phyloP scores from a whole-genome alignment of 345 rosid species.

The Murraya koenigii region DNA sequence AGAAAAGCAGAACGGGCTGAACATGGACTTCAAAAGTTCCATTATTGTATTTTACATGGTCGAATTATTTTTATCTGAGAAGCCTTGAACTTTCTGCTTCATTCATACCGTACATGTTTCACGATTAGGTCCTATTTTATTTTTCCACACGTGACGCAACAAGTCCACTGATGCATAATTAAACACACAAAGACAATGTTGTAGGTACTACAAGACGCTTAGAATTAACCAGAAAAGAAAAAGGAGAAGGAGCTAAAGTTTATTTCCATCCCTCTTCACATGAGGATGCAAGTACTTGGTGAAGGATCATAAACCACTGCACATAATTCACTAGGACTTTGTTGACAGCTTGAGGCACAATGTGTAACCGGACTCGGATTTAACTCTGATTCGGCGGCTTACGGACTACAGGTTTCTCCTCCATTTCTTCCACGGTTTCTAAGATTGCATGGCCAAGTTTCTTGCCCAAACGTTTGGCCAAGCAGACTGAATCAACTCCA shows the following conservation, averaged over 20 bases:
- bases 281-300: neutral
- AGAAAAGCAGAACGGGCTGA: too few relatives aligned
- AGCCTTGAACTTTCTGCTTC: neutral
- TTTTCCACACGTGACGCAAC: too few relatives aligned
- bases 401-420: neutral
- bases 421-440: constrained; percentile 1
- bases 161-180: neutral
- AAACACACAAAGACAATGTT: neutral
- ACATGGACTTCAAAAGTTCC: too few relatives aligned
- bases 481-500: constrained; percentile 12
- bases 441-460: constrained; percentile 12
- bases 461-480: constrained; percentile 9
- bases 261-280: neutral
- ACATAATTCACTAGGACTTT: neutral
- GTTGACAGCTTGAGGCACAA: neutral
- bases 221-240: neutral
- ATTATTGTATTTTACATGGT: neutral
- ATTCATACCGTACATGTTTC: neutral
- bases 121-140: too few relatives aligned
- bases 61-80: neutral
- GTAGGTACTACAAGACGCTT: neutral
- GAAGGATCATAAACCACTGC: neutral
- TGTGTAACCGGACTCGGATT: neutral
- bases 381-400: neutral
- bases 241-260: too few relatives aligned